A percentile compares a stretch with the other conserved stretches of the same genome.
These are phyloP conservation scores for Colletotrichum scovillei DNA, from an alignment of 2,329 filamentous ascomycete species.

Conservation along the genomic window DNA sequence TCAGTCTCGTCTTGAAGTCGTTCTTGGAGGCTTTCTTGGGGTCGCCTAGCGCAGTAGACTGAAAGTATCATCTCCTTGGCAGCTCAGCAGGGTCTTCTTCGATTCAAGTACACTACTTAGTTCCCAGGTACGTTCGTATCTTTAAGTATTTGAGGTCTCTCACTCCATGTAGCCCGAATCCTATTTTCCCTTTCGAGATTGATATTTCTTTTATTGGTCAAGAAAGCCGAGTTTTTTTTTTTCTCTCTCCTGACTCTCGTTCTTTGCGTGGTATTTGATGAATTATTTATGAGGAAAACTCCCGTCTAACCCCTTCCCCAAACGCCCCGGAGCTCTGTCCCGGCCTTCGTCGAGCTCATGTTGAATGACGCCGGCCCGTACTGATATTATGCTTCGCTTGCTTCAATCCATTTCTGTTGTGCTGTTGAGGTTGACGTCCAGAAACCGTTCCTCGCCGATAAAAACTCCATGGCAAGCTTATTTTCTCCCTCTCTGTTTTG, in stretches of 20 bases:
- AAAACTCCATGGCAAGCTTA: slow-evolving; percentile 7
- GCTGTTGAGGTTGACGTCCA: slow-evolving; percentile 38
- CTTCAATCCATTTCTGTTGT: slow-evolving; percentile 37
- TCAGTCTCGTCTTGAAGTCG: too few relatives aligned
- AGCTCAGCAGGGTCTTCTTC: background rate
- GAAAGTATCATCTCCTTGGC: background rate
- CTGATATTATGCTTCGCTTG: slow-evolving; percentile 36
- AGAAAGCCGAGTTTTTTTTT: background rate
- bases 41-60: background rate
- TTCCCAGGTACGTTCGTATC: background rate
- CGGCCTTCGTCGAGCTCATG: slow-evolving; percentile 45
- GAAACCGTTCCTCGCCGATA: slow-evolving; percentile 30
- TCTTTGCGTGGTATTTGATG: background rate
- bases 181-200: background rate
- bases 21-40: too few relatives aligned
- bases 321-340: slow-evolving; percentile 33
- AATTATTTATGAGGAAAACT: background rate
- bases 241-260: background rate
- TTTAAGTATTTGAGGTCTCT: background rate
- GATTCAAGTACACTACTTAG: background rate
- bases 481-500: background rate
- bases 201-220: background rate
- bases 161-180: background rate
- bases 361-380: slow-evolving; percentile 45
- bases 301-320: slow-evolving; percentile 4